phyloP scores from a whole-genome alignment of 192 early-diverging fungal species.

The Backusella tarrabulga region DNA sequence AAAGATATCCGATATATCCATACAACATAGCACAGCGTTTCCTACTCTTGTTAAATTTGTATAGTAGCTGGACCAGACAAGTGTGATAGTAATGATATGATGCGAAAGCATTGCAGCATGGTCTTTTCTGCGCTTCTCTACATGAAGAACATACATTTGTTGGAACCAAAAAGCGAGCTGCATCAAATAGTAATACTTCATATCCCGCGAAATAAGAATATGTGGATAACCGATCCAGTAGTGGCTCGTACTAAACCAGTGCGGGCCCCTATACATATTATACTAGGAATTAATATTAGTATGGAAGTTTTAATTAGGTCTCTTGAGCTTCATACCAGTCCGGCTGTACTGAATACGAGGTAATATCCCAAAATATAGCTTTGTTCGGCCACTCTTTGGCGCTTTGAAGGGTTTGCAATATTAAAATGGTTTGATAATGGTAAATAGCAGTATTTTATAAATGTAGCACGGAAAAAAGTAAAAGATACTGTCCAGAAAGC shows the following conservation, averaged over 20 bases:
- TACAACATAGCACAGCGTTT: slow-evolving; percentile 72
- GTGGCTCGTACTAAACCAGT: slow-evolving; percentile 70
- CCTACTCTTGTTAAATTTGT: slow-evolving; percentile 75
- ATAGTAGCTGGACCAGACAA: slow-evolving; percentile 64
- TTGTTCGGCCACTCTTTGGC: slow-evolving; percentile 69
- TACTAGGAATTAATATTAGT: slow-evolving; percentile 31
- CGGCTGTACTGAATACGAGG: slow-evolving; percentile 55
- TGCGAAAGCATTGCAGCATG: slow-evolving; percentile 69
- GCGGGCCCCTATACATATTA: slow-evolving; percentile 63
- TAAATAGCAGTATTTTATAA: slow-evolving; percentile 52
- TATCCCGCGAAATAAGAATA: slow-evolving; percentile 42
- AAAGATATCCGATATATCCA: slow-evolving; percentile 82
- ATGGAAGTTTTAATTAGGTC: background rate
- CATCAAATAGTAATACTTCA: slow-evolving; percentile 74
- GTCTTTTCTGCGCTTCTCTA: slow-evolving; percentile 76
- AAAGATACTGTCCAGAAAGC: slow-evolving; percentile 65
- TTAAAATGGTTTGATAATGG: slow-evolving; percentile 43
- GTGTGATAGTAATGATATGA: slow-evolving; percentile 71
- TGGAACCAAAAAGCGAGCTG: slow-evolving; percentile 81
- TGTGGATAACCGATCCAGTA: slow-evolving; percentile 78
- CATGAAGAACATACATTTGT: slow-evolving; percentile 71
- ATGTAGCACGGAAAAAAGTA: slow-evolving; percentile 56
- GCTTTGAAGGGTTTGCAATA: slow-evolving; percentile 34
- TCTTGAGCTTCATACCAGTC: slow-evolving; percentile 47
- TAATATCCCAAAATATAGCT: slow-evolving; percentile 70